Conservation (phyloP, 345 rosid genomes). For the Brassica nigra region DNA sequence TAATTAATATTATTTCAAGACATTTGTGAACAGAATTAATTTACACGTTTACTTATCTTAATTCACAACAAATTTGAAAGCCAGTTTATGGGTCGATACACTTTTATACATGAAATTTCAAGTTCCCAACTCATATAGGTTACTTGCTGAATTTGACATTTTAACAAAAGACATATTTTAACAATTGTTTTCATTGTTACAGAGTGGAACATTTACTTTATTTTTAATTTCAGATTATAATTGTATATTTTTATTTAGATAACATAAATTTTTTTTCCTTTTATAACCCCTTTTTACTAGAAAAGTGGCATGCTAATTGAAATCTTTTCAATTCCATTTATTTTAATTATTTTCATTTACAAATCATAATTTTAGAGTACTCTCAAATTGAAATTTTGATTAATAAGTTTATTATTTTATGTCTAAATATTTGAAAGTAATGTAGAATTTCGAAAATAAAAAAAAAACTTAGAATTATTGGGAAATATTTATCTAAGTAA, state of each 20-base stretch:
- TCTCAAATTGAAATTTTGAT: background rate
- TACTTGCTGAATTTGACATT: background rate
- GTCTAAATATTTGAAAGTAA: background rate
- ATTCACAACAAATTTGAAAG: no score
- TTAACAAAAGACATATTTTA: no score
- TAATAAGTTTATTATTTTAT: no score
- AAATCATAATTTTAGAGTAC: background rate
- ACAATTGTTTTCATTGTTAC: no score
- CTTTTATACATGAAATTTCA: background rate
- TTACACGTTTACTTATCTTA: no score
- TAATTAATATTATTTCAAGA: background rate
- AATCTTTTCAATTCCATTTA: background rate
- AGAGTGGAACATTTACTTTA: background rate
- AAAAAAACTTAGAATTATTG: no score
- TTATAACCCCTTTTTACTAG: background rate
- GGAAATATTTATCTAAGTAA: no score
- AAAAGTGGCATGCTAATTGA: background rate
- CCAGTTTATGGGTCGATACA: no score
- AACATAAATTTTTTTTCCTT: no score
- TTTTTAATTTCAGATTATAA: no score
- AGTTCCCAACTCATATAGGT: background rate
- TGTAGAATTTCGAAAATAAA: background rate
- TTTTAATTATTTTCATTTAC: background rate
- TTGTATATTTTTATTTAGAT: background rate
- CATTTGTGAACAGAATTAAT: no score